Evolutionary conservation across 1,139 yeast genomes (phyloP), one percentile per base, ranked within the genome.

Genomic region (Candida anutae): DNA sequence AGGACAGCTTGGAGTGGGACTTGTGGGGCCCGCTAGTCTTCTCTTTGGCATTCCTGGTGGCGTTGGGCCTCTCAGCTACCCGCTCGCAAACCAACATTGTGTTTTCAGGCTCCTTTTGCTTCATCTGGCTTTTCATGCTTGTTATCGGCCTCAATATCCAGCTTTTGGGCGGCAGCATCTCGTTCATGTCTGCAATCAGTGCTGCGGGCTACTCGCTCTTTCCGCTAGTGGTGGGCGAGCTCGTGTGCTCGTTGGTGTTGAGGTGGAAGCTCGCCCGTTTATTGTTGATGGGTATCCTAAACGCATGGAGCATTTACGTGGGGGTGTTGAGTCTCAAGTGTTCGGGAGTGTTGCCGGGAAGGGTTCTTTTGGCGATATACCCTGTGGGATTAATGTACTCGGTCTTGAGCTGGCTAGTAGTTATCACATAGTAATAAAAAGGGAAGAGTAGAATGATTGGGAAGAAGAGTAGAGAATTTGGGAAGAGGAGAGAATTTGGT

Each of bases 1-100:
- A 45, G 25, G 58, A 58, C 35, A 65, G 57, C 36, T 57, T 72
- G 28, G 90, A 81, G 30, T 83, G 94, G 94, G 94, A 83, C 52
- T 56, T 83, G 28, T 84, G 94, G 94, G 95, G 95, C 0, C 95
- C 95, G 2, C 58, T 84, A 34, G 68, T 83, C 16, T 81, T 84
- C 45, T 76, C 84, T 12, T 59, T 84, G 27, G 52, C 65, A 12
- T 77, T 78, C 37, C 62, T 87, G 5, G 71, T 83, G 25, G 59
- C 68, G 4, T 54, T 72, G 30, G 74, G 77, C 2, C 42, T 62
- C 24, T 45, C 67, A 4, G 60, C 71, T 43, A 41, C 67, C 50
- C 42, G 43, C 3, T 32, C 40, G 15, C 67, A 62, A 35, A 53
- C 62, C 16, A 63, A 62, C 37, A 50, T 47, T 27, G 53, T 84